Evolutionary conservation across 495 filamentous ascomycete species (phyloP).

Genomic region (Entonaema liquescens): DNA sequence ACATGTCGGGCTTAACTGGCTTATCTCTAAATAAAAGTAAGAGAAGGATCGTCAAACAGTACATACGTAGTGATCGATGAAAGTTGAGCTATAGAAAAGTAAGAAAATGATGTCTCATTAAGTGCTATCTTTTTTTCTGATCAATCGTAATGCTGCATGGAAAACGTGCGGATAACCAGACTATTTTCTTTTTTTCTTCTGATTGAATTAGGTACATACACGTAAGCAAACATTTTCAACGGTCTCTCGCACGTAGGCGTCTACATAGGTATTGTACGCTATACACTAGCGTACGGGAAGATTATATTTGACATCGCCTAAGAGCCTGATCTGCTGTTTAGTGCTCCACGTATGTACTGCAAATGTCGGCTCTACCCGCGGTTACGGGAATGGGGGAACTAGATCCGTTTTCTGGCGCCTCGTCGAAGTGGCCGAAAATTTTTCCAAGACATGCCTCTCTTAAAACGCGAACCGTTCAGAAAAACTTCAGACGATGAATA

Average conservation of each 20-base stretch:
- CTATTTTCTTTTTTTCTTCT: not conserved
- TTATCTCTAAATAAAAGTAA: constrained; percentile 1
- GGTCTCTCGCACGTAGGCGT: too few relatives aligned
- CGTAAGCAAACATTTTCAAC: constrained; percentile 2
- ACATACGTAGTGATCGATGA: not conserved
- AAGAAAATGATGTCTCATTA: constrained; percentile 20
- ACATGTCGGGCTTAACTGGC: not conserved
- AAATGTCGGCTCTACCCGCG: constrained; percentile 37
- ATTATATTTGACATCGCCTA: not conserved
- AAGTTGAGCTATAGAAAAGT: constrained; percentile 8
- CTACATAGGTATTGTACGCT: not conserved
- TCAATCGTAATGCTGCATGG: not conserved
- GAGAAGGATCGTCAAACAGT: not conserved
- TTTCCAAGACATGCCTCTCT: constrained; percentile 12
- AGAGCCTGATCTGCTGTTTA: constrained; percentile 5
- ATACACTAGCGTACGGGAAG: not conserved
- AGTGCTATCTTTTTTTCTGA: constrained; percentile 3
- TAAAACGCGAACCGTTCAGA: constrained; percentile 28
- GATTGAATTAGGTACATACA: not conserved
- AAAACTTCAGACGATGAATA: constrained; percentile 37
- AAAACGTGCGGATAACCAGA: not conserved
- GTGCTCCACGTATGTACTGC: constrained; percentile 11
- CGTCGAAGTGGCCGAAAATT: constrained; percentile 7
- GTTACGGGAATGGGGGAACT: constrained; percentile 18
- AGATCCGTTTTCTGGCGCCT: constrained; percentile 20